Evolutionary conservation across 306 rosid species (phyloP), one percentile per base, ranked within the genome.

Genomic region (Malus orientalis): DNA sequence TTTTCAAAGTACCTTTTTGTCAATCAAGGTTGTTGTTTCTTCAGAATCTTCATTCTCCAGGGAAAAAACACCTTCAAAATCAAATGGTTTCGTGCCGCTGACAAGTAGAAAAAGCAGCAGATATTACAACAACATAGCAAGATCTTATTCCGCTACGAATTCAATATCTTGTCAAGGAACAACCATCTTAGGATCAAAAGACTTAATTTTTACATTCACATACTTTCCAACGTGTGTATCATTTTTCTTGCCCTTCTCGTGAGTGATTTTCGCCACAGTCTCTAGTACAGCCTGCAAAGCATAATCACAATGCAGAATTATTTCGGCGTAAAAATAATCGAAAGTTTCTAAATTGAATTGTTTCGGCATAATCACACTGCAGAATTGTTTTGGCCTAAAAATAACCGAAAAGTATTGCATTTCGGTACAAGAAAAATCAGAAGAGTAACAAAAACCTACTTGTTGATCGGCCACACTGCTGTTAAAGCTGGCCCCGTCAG

Each of bases 181-280:
- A 74, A 74, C 47, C 73, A 67, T n/a, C 29, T 15, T 38, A 59
- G 10, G 25, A 14, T 74, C 13, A 8, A 74, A 44, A 60, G 47
- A 55, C 44, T 49, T 36, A 36, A 63, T 59, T 69, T 51, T 27
- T 27, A 49, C 36, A 77, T 78, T 85, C 74, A 62, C 97, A 19
- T 89, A 92, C 98, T 95, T 95, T 63, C 89, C 78, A 85, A 88
- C 97, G 68, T 84, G 89, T 3, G 97, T 90, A 53, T 91, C 97
- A 78, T 92, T 95, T 88, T 85, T 95, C 92, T 49, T 49, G 55
- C 55, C 8, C 20, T 92, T 92, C 32, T 95, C 99, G 57, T 92
- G 99, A 59, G 93, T 90, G 81, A 95, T 87, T 87, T 95, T 95
- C 63, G 97, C 99, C 75, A 95, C 99, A 32, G 99, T 95, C 91